These are phyloP conservation scores for Citrullus colocynthis DNA, from an alignment of 306 rosid genomes.

Conservation along the genomic window DNA sequence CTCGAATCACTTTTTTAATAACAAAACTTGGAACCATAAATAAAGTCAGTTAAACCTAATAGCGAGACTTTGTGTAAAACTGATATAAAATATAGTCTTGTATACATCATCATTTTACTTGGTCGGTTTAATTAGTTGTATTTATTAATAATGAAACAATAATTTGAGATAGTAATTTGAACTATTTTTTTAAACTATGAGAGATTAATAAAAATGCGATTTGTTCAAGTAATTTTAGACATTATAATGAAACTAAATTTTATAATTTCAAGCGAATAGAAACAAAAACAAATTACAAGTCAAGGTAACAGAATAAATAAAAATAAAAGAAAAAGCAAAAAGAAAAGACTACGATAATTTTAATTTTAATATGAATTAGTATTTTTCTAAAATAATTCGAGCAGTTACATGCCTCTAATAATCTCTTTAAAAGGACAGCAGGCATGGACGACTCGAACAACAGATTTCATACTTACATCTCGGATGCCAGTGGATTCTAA, in stretches of 20 bases:
- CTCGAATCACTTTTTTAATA: too few species aligned
- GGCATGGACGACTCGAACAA: too few species aligned
- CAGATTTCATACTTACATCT: too few species aligned
- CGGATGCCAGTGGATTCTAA: too few species aligned
- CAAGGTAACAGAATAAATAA: not conserved
- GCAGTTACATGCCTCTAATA: not conserved
- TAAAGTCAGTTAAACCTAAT: too few species aligned
- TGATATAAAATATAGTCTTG: not conserved
- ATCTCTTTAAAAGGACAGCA: not conserved
- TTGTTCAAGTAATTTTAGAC: not conserved
- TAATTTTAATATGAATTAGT: not conserved
- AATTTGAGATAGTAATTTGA: not conserved
- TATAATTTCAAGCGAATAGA: not conserved
- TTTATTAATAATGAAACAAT: not conserved
- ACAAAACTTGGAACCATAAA: not conserved
- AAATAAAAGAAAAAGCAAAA: not conserved
- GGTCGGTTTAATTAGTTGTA: not conserved
- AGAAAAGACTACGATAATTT: not conserved
- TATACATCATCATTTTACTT: not conserved
- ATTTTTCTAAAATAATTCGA: not conserved
- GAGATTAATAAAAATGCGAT: not conserved
- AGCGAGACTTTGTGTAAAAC: not conserved
- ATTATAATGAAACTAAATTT: not conserved
- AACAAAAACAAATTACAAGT: not conserved
- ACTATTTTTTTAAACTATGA: not conserved